A percentile compares a stretch with the other conserved stretches of the same genome.
Conservation (phyloP, 805 yeast species). For the Lachancea thermotolerans region DNA sequence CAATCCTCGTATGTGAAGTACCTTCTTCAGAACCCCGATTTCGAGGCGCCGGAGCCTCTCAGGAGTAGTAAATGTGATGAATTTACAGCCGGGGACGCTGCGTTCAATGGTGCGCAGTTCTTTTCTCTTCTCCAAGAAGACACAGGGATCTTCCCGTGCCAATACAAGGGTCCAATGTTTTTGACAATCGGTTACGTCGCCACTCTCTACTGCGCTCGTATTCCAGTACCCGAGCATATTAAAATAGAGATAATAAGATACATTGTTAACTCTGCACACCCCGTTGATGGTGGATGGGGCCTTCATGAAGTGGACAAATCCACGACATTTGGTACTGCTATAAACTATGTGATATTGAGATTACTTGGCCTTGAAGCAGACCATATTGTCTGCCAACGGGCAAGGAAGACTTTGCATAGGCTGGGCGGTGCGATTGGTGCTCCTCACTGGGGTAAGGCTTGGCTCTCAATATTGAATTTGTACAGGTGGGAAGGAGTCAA, state of each 20-base stretch:
- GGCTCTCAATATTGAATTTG: conserved; percentile 73
- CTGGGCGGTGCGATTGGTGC: conserved; percentile 85
- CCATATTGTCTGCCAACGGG: conserved; percentile 74
- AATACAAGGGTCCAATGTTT: conserved; percentile 97
- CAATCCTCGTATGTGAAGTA: conserved; percentile 55
- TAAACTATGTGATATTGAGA: conserved; percentile 79
- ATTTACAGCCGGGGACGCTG: conserved; percentile 50
- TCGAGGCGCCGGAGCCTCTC: conserved; percentile 34
- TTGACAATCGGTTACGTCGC: conserved; percentile 86
- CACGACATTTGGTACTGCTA: conserved; percentile 89
- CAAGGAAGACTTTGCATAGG: conserved; percentile 58
- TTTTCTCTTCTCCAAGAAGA: conserved; percentile 63
- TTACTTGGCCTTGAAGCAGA: conserved; percentile 66
- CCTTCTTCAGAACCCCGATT: conserved; percentile 38
- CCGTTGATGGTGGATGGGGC: conserved; percentile 99
- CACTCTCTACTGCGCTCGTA: conserved; percentile 61
- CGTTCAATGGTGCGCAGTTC: conserved; percentile 68
- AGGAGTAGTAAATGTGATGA: conserved; percentile 15
- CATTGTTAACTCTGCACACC: conserved; percentile 86
- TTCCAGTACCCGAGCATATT: conserved; percentile 60
- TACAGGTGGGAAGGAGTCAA: conserved; percentile 96
- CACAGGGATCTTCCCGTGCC: conserved; percentile 85
- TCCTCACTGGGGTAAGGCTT: conserved; percentile 98
- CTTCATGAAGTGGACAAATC: conserved; percentile 86
- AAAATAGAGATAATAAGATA: conserved; percentile 72